phyloP scores from a whole-genome alignment of 2,329 filamentous ascomycete genomes.

The Shiraia sp. region DNA sequence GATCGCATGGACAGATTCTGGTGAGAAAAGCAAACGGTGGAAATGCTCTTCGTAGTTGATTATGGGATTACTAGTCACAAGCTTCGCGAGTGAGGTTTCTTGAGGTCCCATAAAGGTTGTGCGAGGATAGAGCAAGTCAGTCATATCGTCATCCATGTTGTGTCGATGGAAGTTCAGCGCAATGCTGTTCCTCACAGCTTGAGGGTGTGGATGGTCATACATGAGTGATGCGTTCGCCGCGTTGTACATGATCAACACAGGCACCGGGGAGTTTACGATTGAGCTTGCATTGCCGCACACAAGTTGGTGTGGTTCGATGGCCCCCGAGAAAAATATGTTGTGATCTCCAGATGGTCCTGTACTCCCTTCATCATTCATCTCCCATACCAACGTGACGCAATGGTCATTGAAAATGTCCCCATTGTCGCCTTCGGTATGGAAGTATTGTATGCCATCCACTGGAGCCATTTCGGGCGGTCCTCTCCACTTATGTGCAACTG shows the following conservation, averaged over 20 bases:
- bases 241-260: constrained; percentile 13
- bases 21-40: constrained; percentile 8
- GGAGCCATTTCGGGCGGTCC: background rate
- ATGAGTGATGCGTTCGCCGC: constrained; percentile 9
- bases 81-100: background rate
- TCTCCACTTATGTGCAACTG: constrained; percentile 12
- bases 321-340: constrained; percentile 8
- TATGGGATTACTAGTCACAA: constrained; percentile 2
- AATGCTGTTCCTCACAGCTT: constrained; percentile 7
- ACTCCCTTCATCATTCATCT: constrained; percentile 2
- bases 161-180: constrained; percentile 16
- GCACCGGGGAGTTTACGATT: background rate
- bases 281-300: background rate
- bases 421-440: constrained; percentile 13
- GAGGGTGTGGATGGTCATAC: constrained; percentile 12
- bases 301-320: constrained; percentile 4
- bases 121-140: background rate
- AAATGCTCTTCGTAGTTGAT: constrained; percentile 3
- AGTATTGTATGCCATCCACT: background rate
- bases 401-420: constrained; percentile 8
- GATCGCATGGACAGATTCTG: background rate
- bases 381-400: constrained; percentile 14
- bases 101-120: background rate
- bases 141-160: constrained; percentile 3
- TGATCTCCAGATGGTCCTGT: constrained; percentile 8